phyloP scores from a whole-genome alignment of 345 rosid genomes.

The Rhodamnia argentea region DNA sequence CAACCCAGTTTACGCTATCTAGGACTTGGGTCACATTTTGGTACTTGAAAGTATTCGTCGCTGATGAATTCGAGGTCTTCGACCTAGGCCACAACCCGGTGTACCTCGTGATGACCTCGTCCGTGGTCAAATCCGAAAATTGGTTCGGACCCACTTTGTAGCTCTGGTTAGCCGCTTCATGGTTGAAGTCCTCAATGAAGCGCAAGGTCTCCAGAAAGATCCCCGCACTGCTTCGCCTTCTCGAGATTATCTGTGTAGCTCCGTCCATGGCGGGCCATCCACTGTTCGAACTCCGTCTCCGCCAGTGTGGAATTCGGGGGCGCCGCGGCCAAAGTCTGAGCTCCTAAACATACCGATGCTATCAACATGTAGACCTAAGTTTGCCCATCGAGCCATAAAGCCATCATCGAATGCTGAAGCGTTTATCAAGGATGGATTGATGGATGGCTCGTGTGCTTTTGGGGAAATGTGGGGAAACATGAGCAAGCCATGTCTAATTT shows the following conservation, averaged over 20 bases:
- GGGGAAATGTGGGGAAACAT: background rate
- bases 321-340: background rate
- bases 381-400: background rate
- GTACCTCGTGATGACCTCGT: slow-evolving; percentile 10
- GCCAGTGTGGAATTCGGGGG: background rate
- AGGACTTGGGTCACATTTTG: slow-evolving; percentile 3
- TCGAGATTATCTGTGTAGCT: background rate
- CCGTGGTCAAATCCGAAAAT: slow-evolving; percentile 25
- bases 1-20: slow-evolving; percentile 20
- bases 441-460: background rate
- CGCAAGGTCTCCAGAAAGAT: background rate
- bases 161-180: slow-evolving; percentile 6
- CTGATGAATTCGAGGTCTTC: background rate
- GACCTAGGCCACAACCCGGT: background rate
- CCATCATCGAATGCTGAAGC: background rate
- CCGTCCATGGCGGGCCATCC: background rate
- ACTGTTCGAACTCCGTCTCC: background rate
- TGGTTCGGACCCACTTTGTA: slow-evolving; percentile 20
- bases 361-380: background rate
- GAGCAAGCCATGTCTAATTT: background rate
- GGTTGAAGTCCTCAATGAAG: background rate
- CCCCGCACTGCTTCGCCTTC: background rate
- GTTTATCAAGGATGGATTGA: background rate
- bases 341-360: background rate
- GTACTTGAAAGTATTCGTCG: slow-evolving; percentile 5